Conservation (phyloP, 164 flowering plant genomes). For the Kingdonia uniflora region DNA sequence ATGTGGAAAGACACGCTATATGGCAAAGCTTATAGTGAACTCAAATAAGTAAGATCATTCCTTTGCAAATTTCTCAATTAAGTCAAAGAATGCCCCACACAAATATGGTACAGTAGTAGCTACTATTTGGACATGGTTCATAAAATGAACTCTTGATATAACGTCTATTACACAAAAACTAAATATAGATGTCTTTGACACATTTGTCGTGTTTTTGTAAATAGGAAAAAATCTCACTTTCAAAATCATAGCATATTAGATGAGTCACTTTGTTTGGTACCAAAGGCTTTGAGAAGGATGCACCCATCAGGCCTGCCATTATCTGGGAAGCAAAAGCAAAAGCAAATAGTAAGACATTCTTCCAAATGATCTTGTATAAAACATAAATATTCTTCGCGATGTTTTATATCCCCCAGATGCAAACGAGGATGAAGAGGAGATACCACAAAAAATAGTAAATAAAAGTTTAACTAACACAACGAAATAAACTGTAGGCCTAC, state of each 20-base stretch:
- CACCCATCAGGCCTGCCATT: constrained; percentile 89
- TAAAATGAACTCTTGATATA: too few species aligned
- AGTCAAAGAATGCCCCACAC: too few species aligned
- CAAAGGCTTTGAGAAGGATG: constrained; percentile 80
- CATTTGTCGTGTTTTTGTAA: too few species aligned
- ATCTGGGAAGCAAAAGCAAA: constrained; percentile 31
- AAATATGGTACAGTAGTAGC: too few species aligned
- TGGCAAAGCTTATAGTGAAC: too few species aligned
- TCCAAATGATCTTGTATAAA: not conserved
- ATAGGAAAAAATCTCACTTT: constrained; percentile 35
- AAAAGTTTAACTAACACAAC: not conserved
- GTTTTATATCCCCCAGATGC: not conserved
- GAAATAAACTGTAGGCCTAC: constrained; percentile 20
- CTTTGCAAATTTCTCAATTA: too few species aligned
- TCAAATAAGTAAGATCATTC: too few species aligned
- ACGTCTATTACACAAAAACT: too few species aligned
- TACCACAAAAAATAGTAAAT: not conserved
- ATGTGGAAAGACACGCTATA: too few species aligned
- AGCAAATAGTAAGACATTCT: constrained; percentile 4
- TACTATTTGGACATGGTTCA: too few species aligned
- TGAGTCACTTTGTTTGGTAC: constrained; percentile 82
- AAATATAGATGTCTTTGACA: too few species aligned
- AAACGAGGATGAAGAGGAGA: not conserved
- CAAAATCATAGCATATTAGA: constrained; percentile 95
- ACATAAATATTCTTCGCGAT: not conserved